Evolutionary conservation across 169 alveolate genomes (phyloP).

Genomic region (Babesia sp.): DNA sequence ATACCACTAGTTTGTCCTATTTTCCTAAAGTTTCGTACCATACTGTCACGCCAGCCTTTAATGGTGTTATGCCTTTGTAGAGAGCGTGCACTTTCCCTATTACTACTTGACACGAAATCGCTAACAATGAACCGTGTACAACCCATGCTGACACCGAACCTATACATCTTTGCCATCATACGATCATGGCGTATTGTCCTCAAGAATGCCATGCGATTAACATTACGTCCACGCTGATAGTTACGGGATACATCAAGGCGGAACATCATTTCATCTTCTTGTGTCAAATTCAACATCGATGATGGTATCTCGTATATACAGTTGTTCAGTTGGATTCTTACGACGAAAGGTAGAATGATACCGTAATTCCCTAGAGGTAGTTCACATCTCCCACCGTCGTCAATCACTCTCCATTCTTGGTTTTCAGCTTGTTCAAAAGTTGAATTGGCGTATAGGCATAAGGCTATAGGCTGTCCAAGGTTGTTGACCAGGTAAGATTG

Average conservation of each 20-base stretch:
- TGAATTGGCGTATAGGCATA: background rate
- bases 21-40: background rate
- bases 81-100: background rate
- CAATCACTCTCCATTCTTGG: slow-evolving; percentile 37
- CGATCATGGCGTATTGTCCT: slow-evolving; percentile 2
- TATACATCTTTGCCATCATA: background rate
- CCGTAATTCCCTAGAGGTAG: slow-evolving; percentile 61
- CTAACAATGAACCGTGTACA: background rate
- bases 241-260: slow-evolving; percentile 37
- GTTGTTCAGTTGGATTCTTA: slow-evolving; percentile 56
- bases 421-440: background rate
- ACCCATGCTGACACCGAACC: slow-evolving; percentile 15
- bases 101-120: background rate
- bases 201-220: slow-evolving; percentile 28
- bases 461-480: slow-evolving; percentile 59
- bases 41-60: background rate
- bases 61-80: background rate
- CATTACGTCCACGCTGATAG: background rate
- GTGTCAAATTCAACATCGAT: slow-evolving; percentile 36
- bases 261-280: slow-evolving; percentile 47
- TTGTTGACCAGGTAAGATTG: slow-evolving; percentile 41
- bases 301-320: slow-evolving; percentile 58
- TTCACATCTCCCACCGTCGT: slow-evolving; percentile 41
- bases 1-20: background rate
- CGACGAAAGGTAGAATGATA: slow-evolving; percentile 44